Conservation (phyloP, 2,329 filamentous ascomycete species). For the Ophiosphaerella korrae region DNA sequence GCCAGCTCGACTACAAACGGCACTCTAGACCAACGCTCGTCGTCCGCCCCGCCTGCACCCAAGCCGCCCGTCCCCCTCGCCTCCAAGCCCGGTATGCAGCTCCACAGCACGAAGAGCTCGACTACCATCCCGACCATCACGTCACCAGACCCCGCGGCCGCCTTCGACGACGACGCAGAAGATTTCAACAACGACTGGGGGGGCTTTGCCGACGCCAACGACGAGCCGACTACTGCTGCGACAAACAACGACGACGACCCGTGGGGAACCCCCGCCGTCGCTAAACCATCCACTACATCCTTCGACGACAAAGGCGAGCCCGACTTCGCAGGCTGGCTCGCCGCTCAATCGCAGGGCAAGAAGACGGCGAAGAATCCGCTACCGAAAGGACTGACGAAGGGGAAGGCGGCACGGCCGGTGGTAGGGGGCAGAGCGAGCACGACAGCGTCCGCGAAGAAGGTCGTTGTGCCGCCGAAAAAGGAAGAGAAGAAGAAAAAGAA, state of each 20-base stretch:
- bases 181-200: conserved; percentile 78
- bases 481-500: conserved; percentile 42
- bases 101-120: conserved; percentile 33
- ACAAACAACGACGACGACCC: conserved; percentile 62
- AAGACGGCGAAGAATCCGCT: conserved; percentile 66
- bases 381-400: conserved; percentile 81
- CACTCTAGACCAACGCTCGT: conserved; percentile 53
- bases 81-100: conserved; percentile 42
- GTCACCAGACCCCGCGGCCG: conserved; percentile 56
- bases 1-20: conserved; percentile 45
- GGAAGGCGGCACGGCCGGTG: conserved; percentile 40
- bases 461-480: conserved; percentile 34
- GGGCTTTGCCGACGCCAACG: conserved; percentile 65
- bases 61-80: conserved; percentile 58
- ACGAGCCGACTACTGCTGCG: conserved; percentile 20
- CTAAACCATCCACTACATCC: conserved; percentile 51
- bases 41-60: conserved; percentile 58
- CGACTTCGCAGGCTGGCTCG: conserved; percentile 94
- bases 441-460: conserved; percentile 34
- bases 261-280: conserved; percentile 53
- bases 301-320: conserved; percentile 88
- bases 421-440: conserved; percentile 38
- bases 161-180: conserved; percentile 55
- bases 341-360: conserved; percentile 81
- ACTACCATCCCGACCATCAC: conserved; percentile 34